Percentiles rank a stretch among this genome's conserved stretches.
These are phyloP conservation scores for Rubus idaeus DNA, from an alignment of 306 rosid genomes.

Conservation along the genomic window DNA sequence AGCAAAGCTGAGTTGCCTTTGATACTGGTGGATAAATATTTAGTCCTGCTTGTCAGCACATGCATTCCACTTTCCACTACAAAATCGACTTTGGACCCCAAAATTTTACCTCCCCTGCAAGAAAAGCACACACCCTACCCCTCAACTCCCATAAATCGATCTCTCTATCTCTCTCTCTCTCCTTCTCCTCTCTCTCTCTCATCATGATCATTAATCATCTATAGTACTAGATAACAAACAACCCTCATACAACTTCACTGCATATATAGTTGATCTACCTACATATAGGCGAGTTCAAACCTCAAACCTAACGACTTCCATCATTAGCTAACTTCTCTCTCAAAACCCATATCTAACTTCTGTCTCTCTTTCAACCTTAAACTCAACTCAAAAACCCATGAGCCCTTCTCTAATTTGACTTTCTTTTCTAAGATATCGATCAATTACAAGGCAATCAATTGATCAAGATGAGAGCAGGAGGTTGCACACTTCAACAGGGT, in stretches of 20 bases:
- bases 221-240: conserved; percentile 23
- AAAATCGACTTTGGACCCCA: conserved; percentile 87
- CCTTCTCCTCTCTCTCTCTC: conserved; percentile 16
- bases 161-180: conserved; percentile 23
- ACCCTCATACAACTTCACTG: conserved; percentile 22
- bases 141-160: conserved; percentile 50
- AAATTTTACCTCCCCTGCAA: conserved; percentile 80
- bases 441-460: background rate
- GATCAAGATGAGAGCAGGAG: conserved; percentile 77
- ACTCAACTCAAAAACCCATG: background rate
- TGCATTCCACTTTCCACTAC: conserved; percentile 97
- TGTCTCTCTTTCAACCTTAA: background rate
- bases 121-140: conserved; percentile 73
- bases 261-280: conserved; percentile 25
- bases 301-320: background rate
- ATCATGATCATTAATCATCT: conserved; percentile 25
- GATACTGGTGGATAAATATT: conserved; percentile 57
- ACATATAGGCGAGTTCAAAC: conserved; percentile 14
- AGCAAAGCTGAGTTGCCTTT: conserved; percentile 84
- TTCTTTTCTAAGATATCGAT: background rate
- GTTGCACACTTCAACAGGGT: conserved; percentile 75
- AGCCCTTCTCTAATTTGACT: conserved; percentile 4
- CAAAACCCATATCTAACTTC: background rate
- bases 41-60: conserved; percentile 92
- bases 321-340: conserved; percentile 20